Evolutionary conservation across 768 basidiomycete genomes (phyloP), one percentile per base, ranked within the genome.

Genomic region (Panellus pusillus): DNA sequence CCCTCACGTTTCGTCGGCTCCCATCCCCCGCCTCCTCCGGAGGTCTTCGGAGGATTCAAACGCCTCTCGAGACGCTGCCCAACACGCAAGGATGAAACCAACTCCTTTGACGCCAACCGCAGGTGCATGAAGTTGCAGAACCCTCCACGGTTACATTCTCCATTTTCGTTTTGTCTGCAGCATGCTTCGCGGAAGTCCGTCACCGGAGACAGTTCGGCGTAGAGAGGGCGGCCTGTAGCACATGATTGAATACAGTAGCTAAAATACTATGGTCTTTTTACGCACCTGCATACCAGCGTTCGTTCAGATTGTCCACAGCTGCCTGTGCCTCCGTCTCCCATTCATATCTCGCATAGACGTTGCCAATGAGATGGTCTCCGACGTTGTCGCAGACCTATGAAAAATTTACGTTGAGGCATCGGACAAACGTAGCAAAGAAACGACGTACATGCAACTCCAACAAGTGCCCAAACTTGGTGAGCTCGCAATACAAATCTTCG

Each of bases 121-220:
- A 98, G 77, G 74, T 98, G 95, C 93, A 98, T 97, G 67, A 99
- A 99, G 71, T 99, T 98, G 73, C 96, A 98, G 75, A 97, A 98
- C 2, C 94, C 94, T 28, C 96, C 97, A 39, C 97, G 87, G 65
- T 96, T 96, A 71, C 97, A 99, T 72, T 96, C 92, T 8, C 97
- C 97, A 63, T 98, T 90, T 70, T 99, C 97, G 64, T 99, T 98
- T 71, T 99, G 97, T 43, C 97, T 84, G 70, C 97, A 99, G 68
- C 97, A 99, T 0, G 95, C 95, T 73, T 99, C 97, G 45, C 95
- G 87, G 70, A 99, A 99, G 73, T 99, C 97, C 27, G 95, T 98
- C 15, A 99, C 97, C 12, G 97, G 97, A 2, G 93, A 95, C 20
- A 99, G 80, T 66, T 99, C 97, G n/a, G 93, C 93, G 65, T 95